A percentile compares a stretch with the other conserved stretches of the same genome.
These are phyloP conservation scores for Ceratobasidium sp. DNA, from an alignment of 1,284 basidiomycete genomes.

Conservation along the genomic window DNA sequence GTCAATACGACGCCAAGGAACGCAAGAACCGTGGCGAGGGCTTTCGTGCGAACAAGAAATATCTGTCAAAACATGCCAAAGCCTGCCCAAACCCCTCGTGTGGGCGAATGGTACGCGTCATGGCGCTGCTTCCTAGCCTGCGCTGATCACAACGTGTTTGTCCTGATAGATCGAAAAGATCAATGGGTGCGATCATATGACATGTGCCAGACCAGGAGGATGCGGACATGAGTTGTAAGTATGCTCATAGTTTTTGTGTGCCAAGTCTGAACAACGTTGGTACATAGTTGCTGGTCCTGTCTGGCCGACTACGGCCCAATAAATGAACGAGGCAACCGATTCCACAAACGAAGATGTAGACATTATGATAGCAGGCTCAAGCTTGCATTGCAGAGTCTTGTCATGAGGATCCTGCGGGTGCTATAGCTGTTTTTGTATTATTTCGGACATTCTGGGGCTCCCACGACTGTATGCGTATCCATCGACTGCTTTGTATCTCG, in stretches of 20 bases:
- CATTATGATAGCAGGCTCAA: slow-evolving; percentile 33
- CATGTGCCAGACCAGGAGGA: not conserved
- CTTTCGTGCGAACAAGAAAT: slow-evolving; percentile 6
- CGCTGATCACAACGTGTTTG: not conserved
- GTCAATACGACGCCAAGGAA: slow-evolving; percentile 15
- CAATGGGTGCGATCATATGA: slow-evolving; percentile 25
- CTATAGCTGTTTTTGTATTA: slow-evolving; percentile 2
- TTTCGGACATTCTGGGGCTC: not conserved
- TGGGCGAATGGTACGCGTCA: not conserved
- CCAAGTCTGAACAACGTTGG: too few relatives aligned
- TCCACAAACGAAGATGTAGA: slow-evolving; percentile 25
- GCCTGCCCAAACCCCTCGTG: slow-evolving; percentile 14
- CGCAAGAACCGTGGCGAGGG: not conserved
- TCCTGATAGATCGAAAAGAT: slow-evolving; percentile 13
- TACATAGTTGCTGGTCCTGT: slow-evolving; percentile 17
- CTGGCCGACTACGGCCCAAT: slow-evolving; percentile 22
- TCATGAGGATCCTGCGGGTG: slow-evolving; percentile 11
- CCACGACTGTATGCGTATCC: slow-evolving; percentile 1
- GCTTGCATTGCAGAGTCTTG: not conserved
- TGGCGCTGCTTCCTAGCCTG: not conserved
- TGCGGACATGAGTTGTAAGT: slow-evolving; percentile 29
- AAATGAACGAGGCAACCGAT: slow-evolving; percentile 19
- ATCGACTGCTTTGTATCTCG: not conserved
- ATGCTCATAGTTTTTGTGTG: too few relatives aligned
- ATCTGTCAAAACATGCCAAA: slow-evolving; percentile 20